These are phyloP conservation scores for Senecio squalidus DNA, from an alignment of 140 eudicot genomes.

Conservation along the genomic window DNA sequence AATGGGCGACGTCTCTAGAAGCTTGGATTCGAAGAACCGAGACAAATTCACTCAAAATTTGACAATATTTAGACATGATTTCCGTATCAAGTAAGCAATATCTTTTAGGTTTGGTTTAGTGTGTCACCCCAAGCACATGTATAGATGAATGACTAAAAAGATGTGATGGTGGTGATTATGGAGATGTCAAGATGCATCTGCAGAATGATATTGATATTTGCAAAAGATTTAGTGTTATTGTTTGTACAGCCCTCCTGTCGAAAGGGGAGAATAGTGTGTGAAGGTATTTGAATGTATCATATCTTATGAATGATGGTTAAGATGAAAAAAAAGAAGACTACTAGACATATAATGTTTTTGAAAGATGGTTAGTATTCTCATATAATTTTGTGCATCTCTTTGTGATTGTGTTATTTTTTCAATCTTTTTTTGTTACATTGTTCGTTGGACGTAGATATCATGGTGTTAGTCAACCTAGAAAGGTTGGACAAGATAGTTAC, in stretches of 20 bases:
- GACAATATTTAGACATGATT: conserved; percentile 72
- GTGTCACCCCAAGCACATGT: conserved; percentile 14
- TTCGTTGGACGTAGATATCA: no score
- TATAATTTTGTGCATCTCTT: not conserved
- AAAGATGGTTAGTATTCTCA: not conserved
- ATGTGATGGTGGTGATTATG: not conserved
- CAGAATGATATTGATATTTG: conserved; percentile 1
- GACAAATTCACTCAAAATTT: conserved; percentile 82
- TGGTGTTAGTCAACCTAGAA: no score
- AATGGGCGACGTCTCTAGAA: conserved; percentile 73
- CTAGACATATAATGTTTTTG: not conserved
- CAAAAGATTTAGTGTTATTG: conserved; percentile 12
- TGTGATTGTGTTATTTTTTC: not conserved
- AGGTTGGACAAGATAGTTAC: no score
- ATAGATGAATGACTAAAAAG: not conserved
- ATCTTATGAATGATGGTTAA: conserved; percentile 9
- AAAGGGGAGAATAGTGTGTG: conserved; percentile 17
- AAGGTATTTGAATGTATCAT: conserved; percentile 20
- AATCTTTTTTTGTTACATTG: not conserved
- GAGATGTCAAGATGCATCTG: conserved; percentile 2
- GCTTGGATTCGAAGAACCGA: conserved; percentile 86
- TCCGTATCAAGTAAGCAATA: conserved; percentile 59
- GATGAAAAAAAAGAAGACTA: conserved; percentile 11
- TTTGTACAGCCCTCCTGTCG: conserved; percentile 13
- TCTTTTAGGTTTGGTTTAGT: conserved; percentile 16